A percentile compares a stretch with the other conserved stretches of the same genome.
These are phyloP conservation scores for Penicillium riverlandense DNA, from an alignment of 495 filamentous ascomycete species.

Conservation along the genomic window DNA sequence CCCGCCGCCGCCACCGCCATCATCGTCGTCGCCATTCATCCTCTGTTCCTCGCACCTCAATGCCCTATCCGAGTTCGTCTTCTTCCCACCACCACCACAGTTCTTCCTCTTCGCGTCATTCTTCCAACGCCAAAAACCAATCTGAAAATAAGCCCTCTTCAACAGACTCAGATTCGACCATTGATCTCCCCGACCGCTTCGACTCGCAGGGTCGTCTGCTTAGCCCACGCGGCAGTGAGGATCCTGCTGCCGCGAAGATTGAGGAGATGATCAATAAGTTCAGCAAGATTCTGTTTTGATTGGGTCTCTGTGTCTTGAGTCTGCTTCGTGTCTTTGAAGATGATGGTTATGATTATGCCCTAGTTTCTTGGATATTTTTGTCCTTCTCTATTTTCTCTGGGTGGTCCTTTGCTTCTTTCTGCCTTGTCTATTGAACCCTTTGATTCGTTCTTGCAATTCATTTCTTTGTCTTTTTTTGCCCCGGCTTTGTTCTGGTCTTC, in stretches of 20 bases:
- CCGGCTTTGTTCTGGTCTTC: too few species aligned
- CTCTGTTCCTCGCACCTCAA: slow-evolving; percentile 13
- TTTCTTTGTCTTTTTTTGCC: too few species aligned
- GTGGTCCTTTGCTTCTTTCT: too few species aligned
- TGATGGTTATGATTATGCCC: too few species aligned
- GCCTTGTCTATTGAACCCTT: too few species aligned
- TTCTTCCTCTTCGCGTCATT: slow-evolving; percentile 1
- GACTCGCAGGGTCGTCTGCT: slow-evolving; percentile 51
- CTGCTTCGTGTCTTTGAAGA: too few species aligned
- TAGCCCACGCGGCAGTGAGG: slow-evolving; percentile 18
- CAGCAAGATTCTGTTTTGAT: slow-evolving; percentile 18
- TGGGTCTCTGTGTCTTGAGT: too few species aligned
- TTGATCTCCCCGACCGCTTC: slow-evolving; percentile 59
- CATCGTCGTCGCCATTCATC: slow-evolving; percentile 23
- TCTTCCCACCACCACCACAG: not conserved
- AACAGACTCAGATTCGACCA: slow-evolving; percentile 34
- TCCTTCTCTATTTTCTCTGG: not conserved
- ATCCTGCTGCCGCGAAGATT: slow-evolving; percentile 28
- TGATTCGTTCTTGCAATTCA: too few species aligned
- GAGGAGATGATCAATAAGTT: slow-evolving; percentile 31
- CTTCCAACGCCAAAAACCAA: slow-evolving; percentile 3
- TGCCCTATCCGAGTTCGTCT: slow-evolving; percentile 1
- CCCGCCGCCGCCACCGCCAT: slow-evolving; percentile 8
- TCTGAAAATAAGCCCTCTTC: slow-evolving; percentile 2
- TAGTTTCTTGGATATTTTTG: not conserved